phyloP scores from a whole-genome alignment of 2,329 filamentous ascomycete species.

The Aaosphaeria arxii region DNA sequence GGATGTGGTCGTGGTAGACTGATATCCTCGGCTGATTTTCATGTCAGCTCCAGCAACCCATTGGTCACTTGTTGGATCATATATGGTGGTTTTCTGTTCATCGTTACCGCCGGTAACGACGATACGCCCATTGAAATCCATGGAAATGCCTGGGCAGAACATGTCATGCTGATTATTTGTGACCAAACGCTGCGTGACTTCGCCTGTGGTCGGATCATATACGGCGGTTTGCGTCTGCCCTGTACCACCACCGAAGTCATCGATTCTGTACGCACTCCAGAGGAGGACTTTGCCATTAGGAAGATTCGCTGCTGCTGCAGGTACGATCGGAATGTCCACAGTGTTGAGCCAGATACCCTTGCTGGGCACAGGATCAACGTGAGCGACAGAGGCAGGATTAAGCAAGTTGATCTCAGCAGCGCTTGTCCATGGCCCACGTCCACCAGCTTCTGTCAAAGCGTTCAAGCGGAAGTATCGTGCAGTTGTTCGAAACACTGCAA shows the following conservation, averaged over 20 bases:
- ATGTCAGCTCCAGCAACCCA: slow-evolving; percentile 51
- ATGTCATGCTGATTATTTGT: slow-evolving; percentile 51
- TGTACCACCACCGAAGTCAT: slow-evolving; percentile 14
- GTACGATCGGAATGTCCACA: slow-evolving; percentile 25
- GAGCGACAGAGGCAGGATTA: slow-evolving; percentile 3
- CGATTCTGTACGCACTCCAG: slow-evolving; percentile 17
- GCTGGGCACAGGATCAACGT: slow-evolving; percentile 11
- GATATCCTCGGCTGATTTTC: slow-evolving; percentile 59
- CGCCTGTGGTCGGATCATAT: slow-evolving; percentile 25
- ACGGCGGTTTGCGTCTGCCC: slow-evolving; percentile 30
- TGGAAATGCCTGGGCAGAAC: slow-evolving; percentile 57
- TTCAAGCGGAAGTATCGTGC: slow-evolving; percentile 17
- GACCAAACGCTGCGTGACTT: slow-evolving; percentile 22
- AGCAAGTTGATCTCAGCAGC: slow-evolving; percentile 18
- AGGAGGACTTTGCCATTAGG: slow-evolving; percentile 21
- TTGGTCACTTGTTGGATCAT: slow-evolving; percentile 38
- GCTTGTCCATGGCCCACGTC: slow-evolving; percentile 13
- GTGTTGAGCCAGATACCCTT: slow-evolving; percentile 24
- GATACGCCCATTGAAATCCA: slow-evolving; percentile 48
- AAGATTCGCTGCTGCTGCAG: slow-evolving; percentile 20
- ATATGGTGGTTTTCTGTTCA: slow-evolving; percentile 45
- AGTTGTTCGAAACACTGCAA: slow-evolving; percentile 6
- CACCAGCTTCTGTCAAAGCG: slow-evolving; percentile 14
- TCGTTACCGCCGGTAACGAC: slow-evolving; percentile 55
- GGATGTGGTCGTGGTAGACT: slow-evolving; percentile 49